Conservation (phyloP, 768 basidiomycete species). For the Leccinum broughii region DNA sequence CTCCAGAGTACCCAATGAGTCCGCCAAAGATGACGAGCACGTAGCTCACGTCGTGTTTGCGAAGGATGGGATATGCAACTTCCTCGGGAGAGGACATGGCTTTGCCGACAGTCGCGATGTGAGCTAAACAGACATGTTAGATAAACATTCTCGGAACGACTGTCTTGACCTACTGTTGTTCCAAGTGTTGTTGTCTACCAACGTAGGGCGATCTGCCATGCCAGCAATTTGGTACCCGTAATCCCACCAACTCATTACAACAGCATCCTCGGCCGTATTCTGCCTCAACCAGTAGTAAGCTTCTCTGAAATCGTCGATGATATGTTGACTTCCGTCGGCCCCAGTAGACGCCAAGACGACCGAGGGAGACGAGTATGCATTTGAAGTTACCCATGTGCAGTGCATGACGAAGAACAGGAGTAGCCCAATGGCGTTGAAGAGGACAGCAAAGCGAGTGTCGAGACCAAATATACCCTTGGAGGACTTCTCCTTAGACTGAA, state of each 20-base stretch:
- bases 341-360: conserved; percentile 85
- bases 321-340: conserved; percentile 84
- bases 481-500: conserved; percentile 11
- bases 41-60: conserved; percentile 97
- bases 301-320: conserved; percentile 99
- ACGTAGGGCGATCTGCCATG: conserved; percentile 94
- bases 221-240: conserved; percentile 99
- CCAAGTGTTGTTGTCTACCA: conserved; percentile 99
- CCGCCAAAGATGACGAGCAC: conserved; percentile 98
- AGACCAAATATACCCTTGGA: conserved; percentile 76
- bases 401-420: conserved; percentile 91
- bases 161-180: conserved; percentile 82
- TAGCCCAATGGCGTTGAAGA: conserved; percentile 74
- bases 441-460: conserved; percentile 76
- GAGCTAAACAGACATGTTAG: conserved; percentile 50
- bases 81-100: conserved; percentile 96
- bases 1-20: conserved; percentile 93
- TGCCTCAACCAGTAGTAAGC: conserved; percentile 98
- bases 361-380: conserved; percentile 95
- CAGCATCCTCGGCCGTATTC: conserved; percentile 89
- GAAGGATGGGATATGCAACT: conserved; percentile 93
- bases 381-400: conserved; percentile 95
- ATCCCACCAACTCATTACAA: conserved; percentile 99
- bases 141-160: conserved; percentile 5
- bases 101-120: conserved; percentile 98